Evolutionary conservation across 2,329 filamentous ascomycete genomes (phyloP).

Genomic region (Epichloe sibirici): DNA sequence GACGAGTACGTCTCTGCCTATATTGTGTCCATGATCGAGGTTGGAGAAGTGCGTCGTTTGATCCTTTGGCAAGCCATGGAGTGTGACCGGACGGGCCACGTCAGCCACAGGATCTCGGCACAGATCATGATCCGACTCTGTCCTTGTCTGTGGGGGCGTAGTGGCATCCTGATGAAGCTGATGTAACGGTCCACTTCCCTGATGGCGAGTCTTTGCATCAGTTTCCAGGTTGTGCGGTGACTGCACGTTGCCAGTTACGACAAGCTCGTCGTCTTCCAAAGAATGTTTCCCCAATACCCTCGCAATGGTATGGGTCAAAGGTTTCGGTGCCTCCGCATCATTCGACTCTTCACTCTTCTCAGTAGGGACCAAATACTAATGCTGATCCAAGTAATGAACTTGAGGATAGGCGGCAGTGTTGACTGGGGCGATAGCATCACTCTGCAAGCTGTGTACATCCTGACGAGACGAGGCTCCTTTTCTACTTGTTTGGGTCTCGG

Average conservation of each 20-base stretch:
- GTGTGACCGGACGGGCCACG: not conserved
- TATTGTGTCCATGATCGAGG: conserved; percentile 1
- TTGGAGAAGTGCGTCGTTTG: not conserved
- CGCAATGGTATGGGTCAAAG: not conserved
- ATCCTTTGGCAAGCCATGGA: conserved; percentile 4
- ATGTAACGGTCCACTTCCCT: conserved; percentile 1
- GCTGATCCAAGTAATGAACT: conserved; percentile 7
- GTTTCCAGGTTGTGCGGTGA: conserved; percentile 5
- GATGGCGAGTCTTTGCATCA: conserved; percentile 2
- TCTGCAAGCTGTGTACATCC: not conserved
- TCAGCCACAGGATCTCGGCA: conserved; percentile 4
- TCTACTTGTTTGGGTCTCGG: conserved; percentile 1
- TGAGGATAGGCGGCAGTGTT: conserved; percentile 2
- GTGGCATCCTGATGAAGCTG: conserved; percentile 6
- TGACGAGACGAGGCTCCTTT: not conserved
- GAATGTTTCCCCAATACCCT: conserved; percentile 4
- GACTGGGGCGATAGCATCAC: not conserved
- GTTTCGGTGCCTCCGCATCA: not conserved
- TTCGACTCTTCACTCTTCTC: not conserved
- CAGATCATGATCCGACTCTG: conserved; percentile 5
- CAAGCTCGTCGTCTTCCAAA: conserved; percentile 6
- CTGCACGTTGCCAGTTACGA: not conserved
- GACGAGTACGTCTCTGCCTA: conserved; percentile 4
- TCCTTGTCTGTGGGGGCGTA: not conserved
- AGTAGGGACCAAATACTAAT: conserved; percentile 10